Conservation (phyloP, 345 rosid genomes). For the Linum tenue region DNA sequence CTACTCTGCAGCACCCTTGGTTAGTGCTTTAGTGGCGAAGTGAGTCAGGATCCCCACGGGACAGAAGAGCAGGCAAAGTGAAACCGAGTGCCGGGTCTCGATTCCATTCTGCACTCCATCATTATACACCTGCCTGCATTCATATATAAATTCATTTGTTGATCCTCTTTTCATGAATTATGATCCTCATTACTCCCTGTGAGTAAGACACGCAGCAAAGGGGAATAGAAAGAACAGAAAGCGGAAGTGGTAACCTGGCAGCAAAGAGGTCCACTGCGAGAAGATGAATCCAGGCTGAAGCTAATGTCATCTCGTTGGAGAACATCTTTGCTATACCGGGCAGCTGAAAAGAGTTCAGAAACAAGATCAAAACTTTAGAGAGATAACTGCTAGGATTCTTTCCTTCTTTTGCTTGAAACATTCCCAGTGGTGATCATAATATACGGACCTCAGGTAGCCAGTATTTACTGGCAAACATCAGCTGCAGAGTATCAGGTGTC, state of each 20-base stretch:
- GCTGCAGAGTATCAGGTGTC: conserved; percentile 62
- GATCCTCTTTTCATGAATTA: no score
- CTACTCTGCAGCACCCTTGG: no score
- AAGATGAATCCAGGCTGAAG: conserved; percentile 97
- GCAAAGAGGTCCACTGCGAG: conserved; percentile 82
- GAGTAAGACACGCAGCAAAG: no score
- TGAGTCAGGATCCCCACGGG: conserved; percentile 70
- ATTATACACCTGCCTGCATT: conserved; percentile 66
- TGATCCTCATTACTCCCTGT: no score
- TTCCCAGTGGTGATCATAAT: no score
- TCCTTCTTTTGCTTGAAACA: no score
- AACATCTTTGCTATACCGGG: conserved; percentile 82
- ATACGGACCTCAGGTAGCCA: conserved; percentile 70
- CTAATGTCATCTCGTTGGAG: conserved; percentile 67
- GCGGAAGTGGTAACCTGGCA: conserved; percentile 43
- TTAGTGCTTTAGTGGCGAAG: conserved; percentile 59
- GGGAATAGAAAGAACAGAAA: no score
- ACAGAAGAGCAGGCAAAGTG: conserved; percentile 80
- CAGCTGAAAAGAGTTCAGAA: conserved; percentile 27
- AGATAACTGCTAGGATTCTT: no score
- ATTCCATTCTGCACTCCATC: conserved; percentile 69
- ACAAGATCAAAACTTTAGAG: neutral
- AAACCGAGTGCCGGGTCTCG: conserved; percentile 86
- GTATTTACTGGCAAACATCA: conserved; percentile 72
- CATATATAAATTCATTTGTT: no score